These are phyloP conservation scores for Amylocarpus encephaloides DNA, from an alignment of 2,329 filamentous ascomycete species.

Conservation along the genomic window DNA sequence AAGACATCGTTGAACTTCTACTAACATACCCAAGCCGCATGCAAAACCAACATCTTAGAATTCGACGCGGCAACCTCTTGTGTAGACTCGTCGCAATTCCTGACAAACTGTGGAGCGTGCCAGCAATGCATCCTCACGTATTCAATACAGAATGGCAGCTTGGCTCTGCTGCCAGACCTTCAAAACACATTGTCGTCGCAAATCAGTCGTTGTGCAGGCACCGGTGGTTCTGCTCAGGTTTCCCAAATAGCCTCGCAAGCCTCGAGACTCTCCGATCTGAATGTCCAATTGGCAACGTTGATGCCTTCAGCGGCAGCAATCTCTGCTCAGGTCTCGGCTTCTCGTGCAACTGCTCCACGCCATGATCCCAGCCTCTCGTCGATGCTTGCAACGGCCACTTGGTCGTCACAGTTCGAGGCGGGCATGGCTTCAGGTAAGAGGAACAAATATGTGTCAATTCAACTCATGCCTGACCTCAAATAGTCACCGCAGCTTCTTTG, in stretches of 20 bases:
- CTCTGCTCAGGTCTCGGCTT: neutral
- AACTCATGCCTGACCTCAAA: neutral
- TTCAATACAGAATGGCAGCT: slow-evolving; percentile 14
- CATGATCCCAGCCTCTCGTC: neutral
- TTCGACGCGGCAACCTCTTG: slow-evolving; percentile 19
- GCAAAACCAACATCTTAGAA: slow-evolving; percentile 13
- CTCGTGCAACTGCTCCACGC: neutral
- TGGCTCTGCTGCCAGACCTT: slow-evolving; percentile 2
- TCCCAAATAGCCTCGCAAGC: slow-evolving; percentile 18
- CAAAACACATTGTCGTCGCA: slow-evolving; percentile 7
- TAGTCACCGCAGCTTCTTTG: neutral
- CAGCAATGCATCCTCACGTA: slow-evolving; percentile 23
- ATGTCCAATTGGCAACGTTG: neutral
- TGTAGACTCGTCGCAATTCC: slow-evolving; percentile 19
- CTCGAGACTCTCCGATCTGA: slow-evolving; percentile 12
- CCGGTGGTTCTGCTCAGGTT: slow-evolving; percentile 11
- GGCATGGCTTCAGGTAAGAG: slow-evolving; percentile 5
- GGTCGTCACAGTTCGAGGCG: slow-evolving; percentile 3
- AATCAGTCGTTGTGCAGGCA: slow-evolving; percentile 18
- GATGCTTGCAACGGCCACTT: slow-evolving; percentile 7
- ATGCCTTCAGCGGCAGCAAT: slow-evolving; percentile 5
- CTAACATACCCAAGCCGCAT: slow-evolving; percentile 15
- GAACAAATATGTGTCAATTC: neutral
- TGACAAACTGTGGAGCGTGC: slow-evolving; percentile 22
- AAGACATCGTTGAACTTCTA: neutral